Evolutionary conservation across 2,329 filamentous ascomycete genomes (phyloP).

Genomic region (Hypoxylon sp.): DNA sequence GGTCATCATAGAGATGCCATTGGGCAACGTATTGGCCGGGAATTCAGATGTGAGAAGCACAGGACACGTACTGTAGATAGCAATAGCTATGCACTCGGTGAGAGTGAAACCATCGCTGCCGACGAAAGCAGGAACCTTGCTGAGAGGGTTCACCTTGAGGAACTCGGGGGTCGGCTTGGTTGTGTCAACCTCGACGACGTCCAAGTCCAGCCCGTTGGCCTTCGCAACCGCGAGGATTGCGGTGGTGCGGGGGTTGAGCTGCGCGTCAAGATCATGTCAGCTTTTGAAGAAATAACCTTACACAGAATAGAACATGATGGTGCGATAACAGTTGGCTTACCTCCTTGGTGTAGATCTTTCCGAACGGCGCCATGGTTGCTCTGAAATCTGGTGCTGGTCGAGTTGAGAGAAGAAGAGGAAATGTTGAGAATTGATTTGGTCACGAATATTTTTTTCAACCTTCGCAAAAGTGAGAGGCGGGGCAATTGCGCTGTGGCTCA

Average conservation of each 20-base stretch:
- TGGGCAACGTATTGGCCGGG: slow-evolving; percentile 26
- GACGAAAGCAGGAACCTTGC: slow-evolving; percentile 93
- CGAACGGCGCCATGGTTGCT: slow-evolving; percentile 82
- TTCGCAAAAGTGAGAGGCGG: slow-evolving; percentile 45
- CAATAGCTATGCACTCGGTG: slow-evolving; percentile 92
- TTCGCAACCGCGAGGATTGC: slow-evolving; percentile 94
- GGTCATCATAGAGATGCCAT: slow-evolving; percentile 72
- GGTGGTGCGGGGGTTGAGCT: slow-evolving; percentile 92
- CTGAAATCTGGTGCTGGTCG: slow-evolving; percentile 44
- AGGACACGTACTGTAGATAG: slow-evolving; percentile 89
- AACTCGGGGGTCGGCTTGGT: slow-evolving; percentile 80
- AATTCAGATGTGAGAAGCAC: slow-evolving; percentile 34
- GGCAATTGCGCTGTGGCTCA: slow-evolving; percentile 43
- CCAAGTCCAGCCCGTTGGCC: slow-evolving; percentile 94
- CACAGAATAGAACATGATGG: slow-evolving; percentile 35
- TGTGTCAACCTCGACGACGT: slow-evolving; percentile 80
- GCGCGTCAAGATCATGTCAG: slow-evolving; percentile 51
- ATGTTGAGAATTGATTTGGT: slow-evolving; percentile 33
- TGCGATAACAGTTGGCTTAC: slow-evolving; percentile 63
- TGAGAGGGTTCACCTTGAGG: slow-evolving; percentile 85
- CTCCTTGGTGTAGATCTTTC: slow-evolving; percentile 92
- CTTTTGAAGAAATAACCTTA: slow-evolving; percentile 32
- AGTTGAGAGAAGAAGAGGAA: slow-evolving; percentile 33
- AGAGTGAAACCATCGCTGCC: slow-evolving; percentile 92
- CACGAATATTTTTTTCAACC: slow-evolving; percentile 44